Base-by-base conservation (phyloP, 768 basidiomycete species). In the Suillus subaureus region DNA sequence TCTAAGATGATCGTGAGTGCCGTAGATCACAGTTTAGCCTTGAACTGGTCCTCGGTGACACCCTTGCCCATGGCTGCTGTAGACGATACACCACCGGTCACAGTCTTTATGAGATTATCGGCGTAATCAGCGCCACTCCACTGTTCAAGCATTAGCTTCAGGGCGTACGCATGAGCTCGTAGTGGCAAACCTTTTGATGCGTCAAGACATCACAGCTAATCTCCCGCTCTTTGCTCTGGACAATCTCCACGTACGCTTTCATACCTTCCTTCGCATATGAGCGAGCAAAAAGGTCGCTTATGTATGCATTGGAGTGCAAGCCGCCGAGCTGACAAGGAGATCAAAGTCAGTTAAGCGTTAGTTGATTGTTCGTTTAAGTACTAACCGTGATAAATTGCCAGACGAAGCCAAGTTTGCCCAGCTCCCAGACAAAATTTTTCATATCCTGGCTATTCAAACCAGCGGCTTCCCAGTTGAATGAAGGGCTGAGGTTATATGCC, bases 1-100 rank as follows among this genome's bases (percentile, higher is more conserved):
- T 55, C 31, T 33, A 21, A n/a, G n/a, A 31, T 12, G 26, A 47
- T 13, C 26, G 28, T 16, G 13, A 64, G 13, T 63, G 21, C 31
- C 39, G 5, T 56, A 47, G 23, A 58, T 80, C 70, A 87, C 67
- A 87, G 71, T 71, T 82, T 87, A 40, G 79, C 57, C 66, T 70
- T 72, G 79, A 97, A 97, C 77, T 97, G 96, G 43, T 89, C 79
- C 80, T 97, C 96, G 0, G 96, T 97, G 37, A 97, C 95, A 64
- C 97, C 97, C 70, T 89, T 89, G 60, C 97, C 97, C 97, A 99
- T 99, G n/a, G 97, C 97, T n/a, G 96, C 87, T 12, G 97, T 99
- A 57, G 94, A 96, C 43, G 94, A 97, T 67, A 99, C 87, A 65
- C 97, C 97, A 31, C 97, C 97, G 42, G 97, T 99, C 63, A 98